A percentile compares a stretch with the other conserved stretches of the same genome.
These are phyloP conservation scores for Leccinum olivaceopallidum DNA, from an alignment of 768 basidiomycete species.

Conservation along the genomic window DNA sequence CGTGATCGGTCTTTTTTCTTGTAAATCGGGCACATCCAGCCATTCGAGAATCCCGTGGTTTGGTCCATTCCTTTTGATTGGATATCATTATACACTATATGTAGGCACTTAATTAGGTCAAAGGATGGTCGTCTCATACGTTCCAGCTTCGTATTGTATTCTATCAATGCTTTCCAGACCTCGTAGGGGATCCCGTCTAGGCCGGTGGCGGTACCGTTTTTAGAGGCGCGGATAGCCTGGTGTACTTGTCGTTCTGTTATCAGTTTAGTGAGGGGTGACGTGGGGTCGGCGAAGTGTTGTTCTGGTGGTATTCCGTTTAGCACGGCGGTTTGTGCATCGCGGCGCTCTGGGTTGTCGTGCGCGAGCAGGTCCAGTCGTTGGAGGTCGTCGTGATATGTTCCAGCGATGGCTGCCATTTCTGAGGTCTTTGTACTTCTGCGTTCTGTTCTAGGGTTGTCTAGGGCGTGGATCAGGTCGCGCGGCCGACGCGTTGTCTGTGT, in stretches of 20 bases:
- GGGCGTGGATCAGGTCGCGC: slow-evolving; percentile 18
- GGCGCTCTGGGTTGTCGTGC: not conserved
- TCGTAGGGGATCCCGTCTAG: slow-evolving; percentile 1
- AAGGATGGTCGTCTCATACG: not conserved
- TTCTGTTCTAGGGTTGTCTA: slow-evolving; percentile 6
- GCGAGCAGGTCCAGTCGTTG: slow-evolving; percentile 9
- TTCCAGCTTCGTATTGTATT: not conserved
- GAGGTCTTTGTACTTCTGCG: slow-evolving; percentile 1
- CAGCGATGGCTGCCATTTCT: slow-evolving; percentile 34
- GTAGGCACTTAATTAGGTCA: not conserved
- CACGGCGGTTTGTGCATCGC: accelerated
- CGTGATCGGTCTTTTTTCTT: slow-evolving; percentile 1
- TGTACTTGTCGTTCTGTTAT: slow-evolving; percentile 6
- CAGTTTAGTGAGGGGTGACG: slow-evolving; percentile 27
- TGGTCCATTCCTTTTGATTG: not conserved
- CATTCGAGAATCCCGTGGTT: not conserved
- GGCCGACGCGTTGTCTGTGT: not conserved
- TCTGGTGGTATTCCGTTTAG: not conserved
- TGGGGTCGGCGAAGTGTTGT: not conserved
- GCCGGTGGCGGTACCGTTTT: not conserved
- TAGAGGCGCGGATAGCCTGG: not conserved
- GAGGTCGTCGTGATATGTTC: slow-evolving; percentile 15
- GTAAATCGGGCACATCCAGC: not conserved
- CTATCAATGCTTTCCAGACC: not conserved
- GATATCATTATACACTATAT: not conserved